A percentile compares a stretch with the other conserved stretches of the same genome.
Evolutionary conservation across 2,329 filamentous ascomycete genomes (phyloP).

Genomic region (Cordyceps fumosorosea): DNA sequence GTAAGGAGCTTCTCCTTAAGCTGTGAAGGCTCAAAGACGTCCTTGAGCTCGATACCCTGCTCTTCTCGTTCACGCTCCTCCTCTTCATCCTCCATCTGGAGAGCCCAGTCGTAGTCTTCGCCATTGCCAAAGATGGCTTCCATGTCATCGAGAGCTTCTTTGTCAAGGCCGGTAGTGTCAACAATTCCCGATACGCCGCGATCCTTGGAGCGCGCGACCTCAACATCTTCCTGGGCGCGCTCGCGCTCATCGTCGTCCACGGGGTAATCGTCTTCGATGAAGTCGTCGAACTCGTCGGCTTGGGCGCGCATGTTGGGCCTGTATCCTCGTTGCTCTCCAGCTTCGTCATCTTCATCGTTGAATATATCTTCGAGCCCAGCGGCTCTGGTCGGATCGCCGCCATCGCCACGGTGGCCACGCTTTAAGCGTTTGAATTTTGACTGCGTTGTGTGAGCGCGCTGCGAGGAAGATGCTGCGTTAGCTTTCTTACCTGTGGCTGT

Average conservation of each 20-base stretch:
- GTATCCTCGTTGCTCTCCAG: conserved; percentile 47
- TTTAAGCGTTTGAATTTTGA: conserved; percentile 95
- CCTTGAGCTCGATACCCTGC: conserved; percentile 84
- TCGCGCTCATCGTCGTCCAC: conserved; percentile 76
- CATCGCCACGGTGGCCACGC: conserved; percentile 75
- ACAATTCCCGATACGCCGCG: conserved; percentile 63
- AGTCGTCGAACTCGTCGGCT: conserved; percentile 82
- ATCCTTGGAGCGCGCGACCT: conserved; percentile 75
- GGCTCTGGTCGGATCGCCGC: conserved; percentile 55
- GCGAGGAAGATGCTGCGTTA: neutral
- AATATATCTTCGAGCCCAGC: conserved; percentile 89
- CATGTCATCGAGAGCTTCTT: conserved; percentile 92
- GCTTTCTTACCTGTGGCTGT: conserved; percentile 59
- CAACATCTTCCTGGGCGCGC: conserved; percentile 73
- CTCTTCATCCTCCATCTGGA: conserved; percentile 81
- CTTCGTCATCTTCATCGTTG: conserved; percentile 84
- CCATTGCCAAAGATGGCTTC: conserved; percentile 92
- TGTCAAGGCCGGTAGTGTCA: conserved; percentile 79
- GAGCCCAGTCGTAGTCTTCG: conserved; percentile 90
- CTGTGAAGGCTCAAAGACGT: conserved; percentile 96
- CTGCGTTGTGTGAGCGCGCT: conserved; percentile 36
- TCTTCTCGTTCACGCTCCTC: conserved; percentile 73
- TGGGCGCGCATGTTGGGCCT: conserved; percentile 51
- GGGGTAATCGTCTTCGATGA: conserved; percentile 94
- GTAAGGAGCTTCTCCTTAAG: conserved; percentile 91